These are phyloP conservation scores for Mortierella sp. DNA, from an alignment of 371 early-diverging fungal genomes.

Conservation along the genomic window DNA sequence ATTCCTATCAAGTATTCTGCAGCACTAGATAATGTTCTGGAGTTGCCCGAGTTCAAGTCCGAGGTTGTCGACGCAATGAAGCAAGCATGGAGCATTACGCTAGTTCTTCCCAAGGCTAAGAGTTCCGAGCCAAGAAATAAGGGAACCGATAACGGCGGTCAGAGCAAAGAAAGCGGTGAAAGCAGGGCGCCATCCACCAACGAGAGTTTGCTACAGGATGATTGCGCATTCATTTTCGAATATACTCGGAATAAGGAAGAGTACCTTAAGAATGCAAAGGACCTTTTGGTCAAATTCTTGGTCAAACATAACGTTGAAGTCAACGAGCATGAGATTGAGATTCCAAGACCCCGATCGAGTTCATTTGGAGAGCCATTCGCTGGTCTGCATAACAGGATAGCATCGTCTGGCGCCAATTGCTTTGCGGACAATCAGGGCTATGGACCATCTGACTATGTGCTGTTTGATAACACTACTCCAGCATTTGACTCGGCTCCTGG, in stretches of 20 bases:
- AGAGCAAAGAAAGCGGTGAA: neutral
- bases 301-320: slow-evolving; percentile 54
- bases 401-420: neutral
- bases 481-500: slow-evolving; percentile 12
- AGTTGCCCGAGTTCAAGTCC: slow-evolving; percentile 30
- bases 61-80: slow-evolving; percentile 39
- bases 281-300: slow-evolving; percentile 57
- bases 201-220: neutral
- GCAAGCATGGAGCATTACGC: slow-evolving; percentile 39
- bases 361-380: slow-evolving; percentile 33
- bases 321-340: slow-evolving; percentile 25
- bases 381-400: slow-evolving; percentile 23
- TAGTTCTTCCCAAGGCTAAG: slow-evolving; percentile 19
- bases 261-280: slow-evolving; percentile 53
- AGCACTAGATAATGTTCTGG: slow-evolving; percentile 16
- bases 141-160: neutral
- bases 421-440: neutral
- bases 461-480: slow-evolving; percentile 33
- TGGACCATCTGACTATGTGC: slow-evolving; percentile 30
- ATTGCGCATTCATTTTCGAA: slow-evolving; percentile 48
- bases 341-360: slow-evolving; percentile 31
- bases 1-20: slow-evolving; percentile 29
- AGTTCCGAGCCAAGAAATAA: neutral
- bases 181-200: neutral
- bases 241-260: slow-evolving; percentile 55